Percentiles rank a stretch among this genome's conserved stretches.
Conservation (phyloP, 225 moss, liverwort and hornwort species). For the Anthoceros angustus region DNA sequence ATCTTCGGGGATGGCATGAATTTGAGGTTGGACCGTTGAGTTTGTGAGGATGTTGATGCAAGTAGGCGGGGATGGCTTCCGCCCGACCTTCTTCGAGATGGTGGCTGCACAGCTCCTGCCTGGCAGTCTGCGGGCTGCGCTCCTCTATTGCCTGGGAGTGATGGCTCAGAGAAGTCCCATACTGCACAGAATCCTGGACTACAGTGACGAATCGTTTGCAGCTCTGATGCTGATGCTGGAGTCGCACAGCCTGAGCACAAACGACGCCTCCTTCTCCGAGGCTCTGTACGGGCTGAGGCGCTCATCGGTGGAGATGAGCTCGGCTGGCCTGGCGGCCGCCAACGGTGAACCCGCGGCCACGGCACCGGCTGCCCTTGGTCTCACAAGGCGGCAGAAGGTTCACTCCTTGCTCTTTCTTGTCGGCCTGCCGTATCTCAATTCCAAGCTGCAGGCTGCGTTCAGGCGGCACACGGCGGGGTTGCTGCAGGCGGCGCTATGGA, state of each 20-base stretch:
- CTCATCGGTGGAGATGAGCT: constrained; percentile 27
- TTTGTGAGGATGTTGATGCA: constrained; percentile 79
- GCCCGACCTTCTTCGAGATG: constrained; percentile 99
- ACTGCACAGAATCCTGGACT: constrained; percentile 84
- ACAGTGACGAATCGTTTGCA: constrained; percentile 88
- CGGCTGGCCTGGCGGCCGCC: constrained; percentile 8
- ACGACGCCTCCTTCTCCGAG: constrained; percentile 96
- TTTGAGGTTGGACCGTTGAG: no score
- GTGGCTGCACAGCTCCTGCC: constrained; percentile 87
- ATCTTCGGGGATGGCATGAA: no score
- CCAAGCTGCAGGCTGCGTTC: constrained; percentile 69
- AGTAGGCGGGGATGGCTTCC: constrained; percentile 90
- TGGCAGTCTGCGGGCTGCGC: constrained; percentile 80
- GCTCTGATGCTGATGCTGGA: constrained; percentile 82
- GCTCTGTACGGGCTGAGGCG: constrained; percentile 85
- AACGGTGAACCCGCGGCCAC: background rate
- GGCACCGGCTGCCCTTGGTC: constrained; percentile 1
- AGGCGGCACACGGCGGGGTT: constrained; percentile 61
- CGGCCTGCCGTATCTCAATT: constrained; percentile 73
- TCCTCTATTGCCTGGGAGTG: constrained; percentile 86
- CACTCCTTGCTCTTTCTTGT: constrained; percentile 29
- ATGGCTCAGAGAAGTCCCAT: constrained; percentile 96
- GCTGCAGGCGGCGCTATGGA: constrained; percentile 85
- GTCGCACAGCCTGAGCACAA: constrained; percentile 65
- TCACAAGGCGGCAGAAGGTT: background rate